Evolutionary conservation across 495 filamentous ascomycete genomes (phyloP), one percentile per base, ranked within the genome.

Genomic region (Pyrenopolyporus hunteri): DNA sequence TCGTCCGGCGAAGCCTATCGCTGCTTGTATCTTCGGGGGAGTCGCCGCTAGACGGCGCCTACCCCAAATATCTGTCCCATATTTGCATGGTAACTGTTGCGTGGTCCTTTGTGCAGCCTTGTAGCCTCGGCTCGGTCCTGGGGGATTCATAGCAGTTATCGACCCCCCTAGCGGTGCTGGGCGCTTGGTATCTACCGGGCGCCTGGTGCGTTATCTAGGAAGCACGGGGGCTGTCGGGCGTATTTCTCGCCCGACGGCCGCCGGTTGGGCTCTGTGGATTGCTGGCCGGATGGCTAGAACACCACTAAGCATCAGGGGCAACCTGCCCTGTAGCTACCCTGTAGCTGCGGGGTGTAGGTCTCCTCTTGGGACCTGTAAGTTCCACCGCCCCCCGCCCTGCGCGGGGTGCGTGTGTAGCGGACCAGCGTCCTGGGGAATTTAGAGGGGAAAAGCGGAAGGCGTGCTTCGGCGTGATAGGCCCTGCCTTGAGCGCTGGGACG

Each of bases 211-310:
- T n/a, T 42, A 44, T 57, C 50, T 63, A 63, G 43, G 59, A 63
- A 25, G 51, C 35, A 2, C 33, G 31, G 48, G 14, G 26, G 49
- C 64, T 37, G 19, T 56, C 35, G 63, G 68, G 72, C 46, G 71
- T 57, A 44, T 59, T 49, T 44, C 44, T 61, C 51, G 57, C 52
- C 13, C 11, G 17, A 49, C 28, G 53, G 54, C 64, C 73, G 65
- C 52, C 58, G 31, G 77, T 51, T 43, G 39, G 39, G 39, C 39
- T 43, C 39, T 43, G 39, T 43, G 39, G 39, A 43, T 25, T 22
- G 39, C 20, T 43, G 39, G 39, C 39, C 17, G 32, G 2, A 43
- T 43, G 17, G 39, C 39, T 43, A 43, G 20, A 14, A 17, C 23
- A 43, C 39, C 39, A 22, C 17, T 22, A 43, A 43, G 39, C 11